Conservation (phyloP, 2,329 filamentous ascomycete genomes). For the Ascosphaera apis region DNA sequence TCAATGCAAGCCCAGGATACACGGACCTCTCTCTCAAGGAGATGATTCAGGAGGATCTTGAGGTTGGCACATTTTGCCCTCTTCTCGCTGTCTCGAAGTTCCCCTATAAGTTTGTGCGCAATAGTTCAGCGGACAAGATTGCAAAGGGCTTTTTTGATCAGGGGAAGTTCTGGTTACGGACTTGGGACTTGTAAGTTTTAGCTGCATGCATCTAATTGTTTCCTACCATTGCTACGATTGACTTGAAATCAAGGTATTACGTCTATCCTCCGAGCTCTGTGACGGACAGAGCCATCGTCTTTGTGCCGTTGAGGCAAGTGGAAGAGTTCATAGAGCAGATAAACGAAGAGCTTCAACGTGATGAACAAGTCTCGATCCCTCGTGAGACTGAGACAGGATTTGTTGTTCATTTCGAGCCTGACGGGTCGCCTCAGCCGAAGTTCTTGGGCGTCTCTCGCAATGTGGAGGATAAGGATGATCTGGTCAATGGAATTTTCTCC, state of each 20-base stretch:
- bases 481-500: conserved; percentile 15
- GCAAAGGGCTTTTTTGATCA: conserved; percentile 18
- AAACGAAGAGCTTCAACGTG: conserved; percentile 30
- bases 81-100: conserved; percentile 17
- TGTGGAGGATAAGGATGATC: conserved; percentile 17
- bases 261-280: conserved; percentile 29
- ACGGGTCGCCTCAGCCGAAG: conserved; percentile 39
- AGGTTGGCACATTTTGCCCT: conserved; percentile 16
- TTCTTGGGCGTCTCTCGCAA: conserved; percentile 38
- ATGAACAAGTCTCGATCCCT: conserved; percentile 35
- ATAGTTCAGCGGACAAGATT: conserved; percentile 12
- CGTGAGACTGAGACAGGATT: conserved; percentile 31
- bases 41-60: conserved; percentile 3
- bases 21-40: not conserved
- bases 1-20: not conserved
- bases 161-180: conserved; percentile 26
- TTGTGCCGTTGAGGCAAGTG: conserved; percentile 46
- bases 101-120: conserved; percentile 20
- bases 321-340: conserved; percentile 39
- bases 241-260: conserved; percentile 34
- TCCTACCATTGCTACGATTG: not conserved
- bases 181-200: conserved; percentile 53
- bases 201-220: not conserved
- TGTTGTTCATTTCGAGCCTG: conserved; percentile 35
- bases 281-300: conserved; percentile 32